Conservation (phyloP, 441 rosid genomes). For the Adansonia rubrostipa region DNA sequence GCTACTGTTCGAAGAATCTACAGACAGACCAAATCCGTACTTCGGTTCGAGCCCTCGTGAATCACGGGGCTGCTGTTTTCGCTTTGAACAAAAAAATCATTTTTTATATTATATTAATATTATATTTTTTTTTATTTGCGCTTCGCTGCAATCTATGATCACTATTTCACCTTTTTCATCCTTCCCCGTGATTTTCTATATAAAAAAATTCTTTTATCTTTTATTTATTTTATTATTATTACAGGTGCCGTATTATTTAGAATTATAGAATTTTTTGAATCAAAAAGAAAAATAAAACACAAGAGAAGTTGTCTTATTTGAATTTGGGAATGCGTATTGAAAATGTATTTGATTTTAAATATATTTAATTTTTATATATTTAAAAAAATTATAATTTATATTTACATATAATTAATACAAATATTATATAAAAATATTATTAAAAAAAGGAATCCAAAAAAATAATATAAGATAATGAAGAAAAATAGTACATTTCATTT, state of each 20-base stretch:
- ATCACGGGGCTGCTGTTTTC: slow-evolving; percentile 37
- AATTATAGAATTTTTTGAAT: no score
- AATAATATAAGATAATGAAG: no score
- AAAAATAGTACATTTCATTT: slow-evolving; percentile 41
- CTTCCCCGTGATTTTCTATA: slow-evolving; percentile 17
- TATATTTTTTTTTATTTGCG: neutral
- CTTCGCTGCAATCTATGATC: neutral
- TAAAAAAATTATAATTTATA: no score
- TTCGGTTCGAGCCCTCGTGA: slow-evolving; percentile 42
- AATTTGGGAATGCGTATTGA: no score
- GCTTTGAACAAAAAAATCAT: neutral
- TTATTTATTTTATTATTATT: neutral
- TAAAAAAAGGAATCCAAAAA: no score
- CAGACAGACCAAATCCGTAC: slow-evolving; percentile 34
- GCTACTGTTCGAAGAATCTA: neutral
- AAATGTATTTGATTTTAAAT: no score
- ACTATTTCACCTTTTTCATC: no score
- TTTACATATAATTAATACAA: no score
- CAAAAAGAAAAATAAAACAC: slow-evolving; percentile 26
- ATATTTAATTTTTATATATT: no score
- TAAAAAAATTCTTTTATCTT: neutral
- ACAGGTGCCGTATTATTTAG: no score
- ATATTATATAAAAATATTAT: no score
- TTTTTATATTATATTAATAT: neutral
- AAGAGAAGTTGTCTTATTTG: neutral